phyloP scores from a whole-genome alignment of 208 protist genomes.

The Novymonas esmeraldas region DNA sequence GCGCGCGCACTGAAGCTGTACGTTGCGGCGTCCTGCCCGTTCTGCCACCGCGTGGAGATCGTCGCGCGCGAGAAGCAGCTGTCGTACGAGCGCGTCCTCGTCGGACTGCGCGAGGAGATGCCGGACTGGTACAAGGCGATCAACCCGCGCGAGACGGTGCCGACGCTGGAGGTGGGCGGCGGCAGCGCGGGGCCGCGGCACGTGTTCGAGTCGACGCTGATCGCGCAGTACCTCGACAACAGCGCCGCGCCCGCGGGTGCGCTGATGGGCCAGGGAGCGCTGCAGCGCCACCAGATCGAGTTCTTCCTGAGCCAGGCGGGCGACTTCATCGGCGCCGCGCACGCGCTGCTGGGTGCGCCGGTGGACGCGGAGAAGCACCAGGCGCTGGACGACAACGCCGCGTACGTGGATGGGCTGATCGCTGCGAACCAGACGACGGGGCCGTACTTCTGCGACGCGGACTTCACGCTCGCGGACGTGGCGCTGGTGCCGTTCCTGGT shows the following conservation, averaged over 20 bases:
- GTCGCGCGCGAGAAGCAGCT: constrained; percentile 58
- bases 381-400: constrained; percentile 49
- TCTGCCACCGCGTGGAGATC: constrained; percentile 71
- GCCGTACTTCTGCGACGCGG: constrained; percentile 69
- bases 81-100: constrained; percentile 47
- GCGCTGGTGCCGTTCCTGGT: constrained; percentile 75
- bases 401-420: constrained; percentile 70
- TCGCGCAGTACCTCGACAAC: constrained; percentile 74
- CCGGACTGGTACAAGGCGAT: constrained; percentile 80
- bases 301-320: constrained; percentile 73
- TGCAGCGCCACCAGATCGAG: constrained; percentile 68
- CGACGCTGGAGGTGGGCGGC: constrained; percentile 59
- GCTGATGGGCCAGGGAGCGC: constrained; percentile 48
- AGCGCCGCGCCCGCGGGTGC: constrained; percentile 22
- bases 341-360: constrained; percentile 54
- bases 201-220: constrained; percentile 74
- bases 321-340: constrained; percentile 53
- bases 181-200: constrained; percentile 28
- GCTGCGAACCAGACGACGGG: constrained; percentile 55
- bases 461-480: constrained; percentile 78
- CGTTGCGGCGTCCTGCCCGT: constrained; percentile 55
- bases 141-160: constrained; percentile 77
- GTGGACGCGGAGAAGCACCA: constrained; percentile 62
- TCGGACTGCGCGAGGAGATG: constrained; percentile 52
- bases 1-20: constrained; percentile 60